Evolutionary conservation across 78 protist genomes (phyloP).

Genomic region (Pigoraptor vietnamica): DNA sequence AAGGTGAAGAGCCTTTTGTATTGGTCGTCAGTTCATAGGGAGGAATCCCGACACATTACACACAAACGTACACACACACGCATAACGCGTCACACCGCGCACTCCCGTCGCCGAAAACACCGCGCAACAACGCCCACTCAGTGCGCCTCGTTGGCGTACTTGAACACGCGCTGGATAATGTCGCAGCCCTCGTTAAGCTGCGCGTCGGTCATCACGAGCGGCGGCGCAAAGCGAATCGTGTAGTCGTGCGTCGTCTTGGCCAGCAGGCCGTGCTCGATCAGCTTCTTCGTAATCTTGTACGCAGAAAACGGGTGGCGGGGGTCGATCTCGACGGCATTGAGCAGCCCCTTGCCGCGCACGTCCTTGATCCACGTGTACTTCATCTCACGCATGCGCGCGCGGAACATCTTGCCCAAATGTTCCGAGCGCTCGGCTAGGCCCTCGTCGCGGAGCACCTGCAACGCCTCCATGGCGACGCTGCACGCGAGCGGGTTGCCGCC

Average conservation of each 20-base stretch:
- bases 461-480: constrained; percentile 88
- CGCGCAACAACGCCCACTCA: too few species aligned
- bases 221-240: constrained; percentile 94
- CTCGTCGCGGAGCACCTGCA: constrained; percentile 49
- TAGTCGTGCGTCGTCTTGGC: constrained; percentile 95
- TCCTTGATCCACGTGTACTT: constrained; percentile 19
- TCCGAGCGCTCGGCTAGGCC: constrained; percentile 37
- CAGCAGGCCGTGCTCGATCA: constrained; percentile 80
- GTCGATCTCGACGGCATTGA: constrained; percentile 80
- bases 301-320: constrained; percentile 53
- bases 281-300: constrained; percentile 73
- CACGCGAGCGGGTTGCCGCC: constrained; percentile 96
- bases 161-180: constrained; percentile 45
- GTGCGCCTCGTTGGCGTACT: neutral
- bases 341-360: constrained; percentile 74
- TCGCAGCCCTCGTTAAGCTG: constrained; percentile 57
- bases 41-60: too few species aligned
- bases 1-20: too few species aligned
- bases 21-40: too few species aligned
- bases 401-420: constrained; percentile 13
- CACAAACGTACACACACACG: too few species aligned
- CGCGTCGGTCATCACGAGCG: constrained; percentile 71
- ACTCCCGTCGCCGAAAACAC: too few species aligned
- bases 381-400: constrained; percentile 22
- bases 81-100: too few species aligned